These are phyloP conservation scores for Salix suchowensis DNA, from an alignment of 345 rosid species.

Conservation along the genomic window DNA sequence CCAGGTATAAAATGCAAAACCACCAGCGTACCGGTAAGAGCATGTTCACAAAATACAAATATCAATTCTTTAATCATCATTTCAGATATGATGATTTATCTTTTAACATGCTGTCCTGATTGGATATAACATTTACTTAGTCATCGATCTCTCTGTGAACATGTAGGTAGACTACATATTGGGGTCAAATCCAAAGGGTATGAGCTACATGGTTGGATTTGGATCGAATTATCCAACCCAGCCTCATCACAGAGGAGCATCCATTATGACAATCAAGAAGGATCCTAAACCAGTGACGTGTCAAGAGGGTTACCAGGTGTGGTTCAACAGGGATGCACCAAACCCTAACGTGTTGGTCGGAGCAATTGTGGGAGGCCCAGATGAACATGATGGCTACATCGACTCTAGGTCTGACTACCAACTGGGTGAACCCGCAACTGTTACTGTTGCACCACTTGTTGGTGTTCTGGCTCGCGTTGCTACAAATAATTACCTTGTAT, in stretches of 20 bases:
- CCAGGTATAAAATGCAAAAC: neutral
- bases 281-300: neutral
- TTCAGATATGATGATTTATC: too few relatives aligned
- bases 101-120: neutral
- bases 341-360: constrained; percentile 18
- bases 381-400: neutral
- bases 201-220: constrained; percentile 18
- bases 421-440: constrained; percentile 9
- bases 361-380: constrained; percentile 14
- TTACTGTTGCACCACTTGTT: constrained; percentile 9
- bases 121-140: too few relatives aligned
- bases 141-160: neutral
- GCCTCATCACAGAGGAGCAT: constrained; percentile 14
- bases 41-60: too few relatives aligned
- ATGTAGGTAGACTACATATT: constrained; percentile 11
- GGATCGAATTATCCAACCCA: constrained; percentile 7
- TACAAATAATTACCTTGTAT: neutral
- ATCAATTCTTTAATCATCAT: too few relatives aligned
- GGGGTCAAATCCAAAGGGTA: constrained; percentile 5
- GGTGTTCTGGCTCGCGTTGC: constrained; percentile 13
- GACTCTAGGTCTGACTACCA: constrained; percentile 2
- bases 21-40: too few relatives aligned
- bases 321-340: constrained; percentile 8
- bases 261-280: constrained; percentile 5
- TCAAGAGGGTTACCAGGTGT: neutral